A percentile compares a stretch with the other conserved stretches of the same genome.
Conservation (phyloP, 176 grass and related monocot species). For the Oryza glaberrima region DNA sequence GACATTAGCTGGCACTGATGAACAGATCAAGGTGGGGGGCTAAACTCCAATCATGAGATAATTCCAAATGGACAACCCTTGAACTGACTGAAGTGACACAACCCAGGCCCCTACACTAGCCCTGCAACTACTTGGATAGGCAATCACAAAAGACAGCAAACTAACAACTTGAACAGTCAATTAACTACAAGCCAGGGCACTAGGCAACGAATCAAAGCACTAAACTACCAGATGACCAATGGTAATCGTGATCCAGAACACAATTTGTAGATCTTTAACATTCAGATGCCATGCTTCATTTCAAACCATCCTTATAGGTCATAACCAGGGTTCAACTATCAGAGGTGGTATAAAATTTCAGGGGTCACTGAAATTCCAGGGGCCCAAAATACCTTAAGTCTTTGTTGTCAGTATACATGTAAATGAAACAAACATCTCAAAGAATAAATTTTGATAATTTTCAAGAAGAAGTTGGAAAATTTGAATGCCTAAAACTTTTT, state of each 20-base stretch:
- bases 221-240: not conserved
- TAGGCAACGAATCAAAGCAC: constrained; percentile 10
- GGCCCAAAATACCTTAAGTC: not conserved
- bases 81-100: constrained; percentile 33
- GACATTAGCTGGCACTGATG: constrained; percentile 16
- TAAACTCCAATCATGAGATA: constrained; percentile 37
- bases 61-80: constrained; percentile 34
- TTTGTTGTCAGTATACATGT: not conserved
- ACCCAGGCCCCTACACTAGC: constrained; percentile 22
- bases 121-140: constrained; percentile 28
- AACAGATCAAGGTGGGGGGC: not conserved
- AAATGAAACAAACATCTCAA: not conserved
- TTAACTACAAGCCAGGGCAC: constrained; percentile 10
- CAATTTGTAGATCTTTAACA: constrained; percentile 15
- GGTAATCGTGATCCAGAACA: constrained; percentile 11
- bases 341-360: not conserved
- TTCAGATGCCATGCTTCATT: not conserved
- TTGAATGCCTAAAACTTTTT: not conserved
- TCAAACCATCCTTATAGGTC: not conserved
- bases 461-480: not conserved
- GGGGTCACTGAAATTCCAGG: not conserved
- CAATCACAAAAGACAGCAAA: constrained; percentile 20
- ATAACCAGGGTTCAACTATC: not conserved
- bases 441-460: not conserved
- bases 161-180: constrained; percentile 17